phyloP scores from a whole-genome alignment of 192 early-diverging fungal species.

The Umbelopsis isabellina region DNA sequence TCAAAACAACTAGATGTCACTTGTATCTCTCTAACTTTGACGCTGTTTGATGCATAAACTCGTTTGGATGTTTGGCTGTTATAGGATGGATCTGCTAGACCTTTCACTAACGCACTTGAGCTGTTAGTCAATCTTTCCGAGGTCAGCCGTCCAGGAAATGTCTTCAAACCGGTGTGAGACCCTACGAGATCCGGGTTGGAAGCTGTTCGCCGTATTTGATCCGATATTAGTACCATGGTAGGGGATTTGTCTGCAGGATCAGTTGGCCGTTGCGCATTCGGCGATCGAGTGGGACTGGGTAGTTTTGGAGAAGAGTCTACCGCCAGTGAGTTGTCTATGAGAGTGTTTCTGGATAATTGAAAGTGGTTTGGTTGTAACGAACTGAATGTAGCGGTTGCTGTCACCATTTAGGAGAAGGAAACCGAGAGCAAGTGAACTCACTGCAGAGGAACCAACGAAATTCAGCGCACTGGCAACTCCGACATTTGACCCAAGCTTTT shows the following conservation, averaged over 20 bases:
- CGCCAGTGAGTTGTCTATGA: neutral
- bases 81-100: neutral
- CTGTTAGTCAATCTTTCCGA: constrained; percentile 18
- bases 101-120: constrained; percentile 4
- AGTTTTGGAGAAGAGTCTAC: neutral
- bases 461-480: neutral
- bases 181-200: constrained; percentile 13
- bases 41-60: constrained; percentile 81
- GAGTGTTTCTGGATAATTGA: neutral
- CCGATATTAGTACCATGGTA: neutral
- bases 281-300: neutral
- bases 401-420: constrained; percentile 4
- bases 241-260: constrained; percentile 4
- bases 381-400: constrained; percentile 19
- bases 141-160: neutral
- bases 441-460: constrained; percentile 12
- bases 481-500: neutral
- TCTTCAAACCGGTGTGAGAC: constrained; percentile 7
- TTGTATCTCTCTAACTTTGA: constrained; percentile 78
- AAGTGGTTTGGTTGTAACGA: neutral
- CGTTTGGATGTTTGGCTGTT: constrained; percentile 32
- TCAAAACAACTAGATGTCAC: constrained; percentile 48
- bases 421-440: neutral
- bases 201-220: constrained; percentile 14
- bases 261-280: neutral